These are phyloP conservation scores for Trametes elegans DNA, from an alignment of 768 basidiomycete species.

Conservation along the genomic window DNA sequence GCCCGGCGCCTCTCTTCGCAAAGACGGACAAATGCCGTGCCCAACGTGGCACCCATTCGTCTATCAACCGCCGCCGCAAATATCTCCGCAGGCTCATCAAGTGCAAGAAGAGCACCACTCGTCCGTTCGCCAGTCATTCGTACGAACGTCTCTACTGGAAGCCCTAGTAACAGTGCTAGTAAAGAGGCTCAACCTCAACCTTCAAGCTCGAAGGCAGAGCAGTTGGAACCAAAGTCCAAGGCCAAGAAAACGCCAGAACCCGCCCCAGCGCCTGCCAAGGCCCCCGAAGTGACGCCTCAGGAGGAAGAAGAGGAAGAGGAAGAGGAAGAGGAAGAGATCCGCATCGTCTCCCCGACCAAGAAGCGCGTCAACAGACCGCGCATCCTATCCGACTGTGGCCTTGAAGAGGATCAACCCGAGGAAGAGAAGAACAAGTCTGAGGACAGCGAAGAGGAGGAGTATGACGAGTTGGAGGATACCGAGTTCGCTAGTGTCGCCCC, in stretches of 20 bases:
- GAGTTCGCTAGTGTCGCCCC: slow-evolving; percentile 2
- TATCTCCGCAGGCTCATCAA: no score
- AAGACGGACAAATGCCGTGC: not conserved
- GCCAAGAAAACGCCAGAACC: not conserved
- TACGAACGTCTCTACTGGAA: no score
- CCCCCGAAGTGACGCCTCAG: not conserved
- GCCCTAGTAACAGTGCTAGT: not conserved
- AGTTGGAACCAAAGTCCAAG: not conserved
- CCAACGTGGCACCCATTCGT: not conserved
- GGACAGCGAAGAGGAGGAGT: not conserved
- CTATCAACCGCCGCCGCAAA: not conserved
- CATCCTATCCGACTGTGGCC: slow-evolving; percentile 14
- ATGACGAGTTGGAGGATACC: slow-evolving; percentile 8
- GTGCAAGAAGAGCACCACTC: not conserved
- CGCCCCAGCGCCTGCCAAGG: not conserved
- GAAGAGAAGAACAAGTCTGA: not conserved
- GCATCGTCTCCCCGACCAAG: slow-evolving; percentile 15
- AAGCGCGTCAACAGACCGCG: slow-evolving; percentile 12
- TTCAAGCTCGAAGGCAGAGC: not conserved
- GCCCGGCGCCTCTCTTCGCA: slow-evolving; percentile 1
- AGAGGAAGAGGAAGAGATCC: slow-evolving; percentile 15
- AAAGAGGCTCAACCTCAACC: not conserved
- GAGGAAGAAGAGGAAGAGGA: slow-evolving; percentile 14
- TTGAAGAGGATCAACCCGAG: slow-evolving; percentile 2
- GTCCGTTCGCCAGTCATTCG: not conserved